A percentile compares a stretch with the other conserved stretches of the same genome.
These are phyloP conservation scores for Desmodesmus armatus DNA, from an alignment of 139 green algal species.

Conservation along the genomic window DNA sequence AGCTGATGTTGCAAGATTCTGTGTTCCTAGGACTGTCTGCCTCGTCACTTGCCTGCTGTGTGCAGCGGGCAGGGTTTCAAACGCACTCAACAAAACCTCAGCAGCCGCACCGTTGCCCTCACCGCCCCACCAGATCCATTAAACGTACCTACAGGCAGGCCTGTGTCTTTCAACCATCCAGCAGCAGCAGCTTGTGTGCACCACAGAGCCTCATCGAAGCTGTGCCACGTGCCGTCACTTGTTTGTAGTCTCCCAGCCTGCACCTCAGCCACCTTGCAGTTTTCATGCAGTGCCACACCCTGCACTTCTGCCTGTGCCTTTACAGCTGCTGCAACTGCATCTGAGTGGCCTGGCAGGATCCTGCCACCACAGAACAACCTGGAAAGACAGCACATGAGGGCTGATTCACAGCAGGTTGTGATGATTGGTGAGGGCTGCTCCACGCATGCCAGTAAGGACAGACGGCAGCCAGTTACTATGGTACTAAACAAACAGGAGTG, in stretches of 20 bases:
- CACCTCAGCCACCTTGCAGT: neutral
- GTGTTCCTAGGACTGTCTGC: too few relatives aligned
- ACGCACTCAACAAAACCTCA: too few relatives aligned
- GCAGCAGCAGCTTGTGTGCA: conserved; percentile 89
- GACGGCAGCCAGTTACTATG: too few relatives aligned
- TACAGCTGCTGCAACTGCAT: conserved; percentile 54
- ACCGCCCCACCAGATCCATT: neutral
- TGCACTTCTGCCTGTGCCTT: conserved; percentile 26
- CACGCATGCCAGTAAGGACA: too few relatives aligned
- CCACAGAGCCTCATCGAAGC: conserved; percentile 94
- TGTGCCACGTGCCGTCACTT: conserved; percentile 41
- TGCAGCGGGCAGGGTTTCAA: too few relatives aligned
- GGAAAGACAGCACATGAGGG: conserved; percentile 4
- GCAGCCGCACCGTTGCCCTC: neutral
- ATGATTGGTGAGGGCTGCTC: too few relatives aligned
- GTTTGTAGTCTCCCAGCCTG: conserved; percentile 61
- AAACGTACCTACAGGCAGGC: conserved; percentile 67
- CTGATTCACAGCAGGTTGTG: too few relatives aligned
- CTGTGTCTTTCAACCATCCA: conserved; percentile 77
- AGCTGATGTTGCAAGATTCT: too few relatives aligned
- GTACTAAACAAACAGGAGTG: too few relatives aligned
- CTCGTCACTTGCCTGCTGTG: too few relatives aligned
- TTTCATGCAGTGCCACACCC: conserved; percentile 48
- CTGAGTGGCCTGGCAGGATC: conserved; percentile 52
- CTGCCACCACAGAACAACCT: conserved; percentile 60